These are phyloP conservation scores for Cystobasidium ongulense DNA, from an alignment of 768 basidiomycete genomes.

Conservation along the genomic window DNA sequence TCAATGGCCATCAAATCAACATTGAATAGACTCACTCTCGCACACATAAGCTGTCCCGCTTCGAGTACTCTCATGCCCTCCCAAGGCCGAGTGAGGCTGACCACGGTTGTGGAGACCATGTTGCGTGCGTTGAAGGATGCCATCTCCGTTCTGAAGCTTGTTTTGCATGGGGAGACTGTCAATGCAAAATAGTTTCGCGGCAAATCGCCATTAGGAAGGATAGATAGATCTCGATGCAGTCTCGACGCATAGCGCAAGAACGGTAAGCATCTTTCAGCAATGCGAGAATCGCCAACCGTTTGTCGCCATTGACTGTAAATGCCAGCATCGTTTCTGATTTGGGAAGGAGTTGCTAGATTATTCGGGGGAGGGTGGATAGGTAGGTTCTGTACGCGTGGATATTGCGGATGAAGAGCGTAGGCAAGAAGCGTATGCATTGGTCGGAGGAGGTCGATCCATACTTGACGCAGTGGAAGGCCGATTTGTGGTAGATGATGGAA, in stretches of 20 bases:
- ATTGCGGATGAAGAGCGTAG: neutral
- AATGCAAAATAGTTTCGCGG: neutral
- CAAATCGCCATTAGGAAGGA: neutral
- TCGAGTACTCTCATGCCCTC: neutral
- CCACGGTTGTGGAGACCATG: neutral
- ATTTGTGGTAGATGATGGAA: neutral
- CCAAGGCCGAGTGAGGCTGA: neutral
- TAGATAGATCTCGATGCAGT: neutral
- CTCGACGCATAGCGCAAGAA: neutral
- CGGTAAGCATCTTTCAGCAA: neutral
- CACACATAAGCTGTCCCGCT: too few relatives aligned
- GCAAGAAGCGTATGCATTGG: neutral
- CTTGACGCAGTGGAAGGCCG: neutral
- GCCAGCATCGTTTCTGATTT: neutral
- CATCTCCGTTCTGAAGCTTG: neutral
- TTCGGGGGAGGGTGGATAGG: neutral
- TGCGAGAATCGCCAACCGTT: neutral
- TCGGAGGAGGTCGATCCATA: neutral
- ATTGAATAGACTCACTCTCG: too few relatives aligned
- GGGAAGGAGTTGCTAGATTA: neutral
- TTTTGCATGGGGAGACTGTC: neutral
- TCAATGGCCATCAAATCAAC: too few relatives aligned
- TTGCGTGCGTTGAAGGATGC: neutral
- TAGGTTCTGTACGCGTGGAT: neutral
- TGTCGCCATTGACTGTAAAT: neutral